These are phyloP conservation scores for Chytriomyces sp. DNA, from an alignment of 192 early-diverging fungal species.

Conservation along the genomic window DNA sequence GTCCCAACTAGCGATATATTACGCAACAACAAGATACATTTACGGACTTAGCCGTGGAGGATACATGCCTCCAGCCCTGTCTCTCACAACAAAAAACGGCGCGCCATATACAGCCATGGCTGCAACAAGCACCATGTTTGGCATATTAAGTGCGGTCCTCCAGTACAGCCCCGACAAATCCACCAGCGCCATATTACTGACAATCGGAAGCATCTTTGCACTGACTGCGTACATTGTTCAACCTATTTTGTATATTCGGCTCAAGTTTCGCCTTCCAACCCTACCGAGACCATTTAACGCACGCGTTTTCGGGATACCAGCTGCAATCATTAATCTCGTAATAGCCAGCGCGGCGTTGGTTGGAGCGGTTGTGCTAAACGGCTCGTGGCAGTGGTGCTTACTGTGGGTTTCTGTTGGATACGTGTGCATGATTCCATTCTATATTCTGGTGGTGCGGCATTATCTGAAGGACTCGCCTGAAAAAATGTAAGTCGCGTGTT, in stretches of 20 bases:
- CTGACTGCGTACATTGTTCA: slow-evolving; percentile 26
- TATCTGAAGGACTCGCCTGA: slow-evolving; percentile 17
- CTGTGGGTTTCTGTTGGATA: not conserved
- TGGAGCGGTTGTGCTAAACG: not conserved
- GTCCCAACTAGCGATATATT: slow-evolving; percentile 10
- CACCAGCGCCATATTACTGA: not conserved
- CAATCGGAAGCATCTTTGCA: slow-evolving; percentile 9
- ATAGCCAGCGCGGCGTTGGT: not conserved
- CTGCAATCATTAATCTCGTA: not conserved
- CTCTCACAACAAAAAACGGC: slow-evolving; percentile 16
- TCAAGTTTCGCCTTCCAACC: not conserved
- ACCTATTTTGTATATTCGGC: slow-evolving; percentile 18
- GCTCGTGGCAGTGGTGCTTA: slow-evolving; percentile 5
- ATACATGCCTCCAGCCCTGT: slow-evolving; percentile 13
- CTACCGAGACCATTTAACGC: slow-evolving; percentile 13
- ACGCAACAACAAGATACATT: slow-evolving; percentile 9
- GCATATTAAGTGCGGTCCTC: not conserved
- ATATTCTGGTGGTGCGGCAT: slow-evolving; percentile 9
- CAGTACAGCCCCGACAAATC: not conserved
- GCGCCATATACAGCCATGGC: slow-evolving; percentile 19
- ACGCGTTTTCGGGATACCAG: not conserved
- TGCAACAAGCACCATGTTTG: not conserved
- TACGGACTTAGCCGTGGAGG: slow-evolving; percentile 19
- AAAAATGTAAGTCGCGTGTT: slow-evolving; percentile 6
- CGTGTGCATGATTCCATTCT: not conserved